Conservation (phyloP, 2,329 filamentous ascomycete species). For the Calonectria montana region DNA sequence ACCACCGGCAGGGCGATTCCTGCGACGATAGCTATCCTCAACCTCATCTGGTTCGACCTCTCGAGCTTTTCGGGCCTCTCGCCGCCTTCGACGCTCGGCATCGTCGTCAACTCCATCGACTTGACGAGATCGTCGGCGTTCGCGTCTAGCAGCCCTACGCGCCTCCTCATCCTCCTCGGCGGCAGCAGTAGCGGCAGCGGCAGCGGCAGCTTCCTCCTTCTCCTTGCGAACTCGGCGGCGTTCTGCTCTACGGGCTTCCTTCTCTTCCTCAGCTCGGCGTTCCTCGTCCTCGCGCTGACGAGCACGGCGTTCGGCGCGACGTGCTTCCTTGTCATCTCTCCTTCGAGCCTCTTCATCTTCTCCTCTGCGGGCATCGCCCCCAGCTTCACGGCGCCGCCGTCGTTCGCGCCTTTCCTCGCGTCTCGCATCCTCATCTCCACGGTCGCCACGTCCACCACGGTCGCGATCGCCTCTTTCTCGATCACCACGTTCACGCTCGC, state of each 20-base stretch:
- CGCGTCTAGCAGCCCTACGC: slow-evolving; percentile 57
- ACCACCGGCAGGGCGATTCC: slow-evolving; percentile 47
- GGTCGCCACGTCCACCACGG: slow-evolving; percentile 48
- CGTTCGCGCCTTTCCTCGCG: slow-evolving; percentile 65
- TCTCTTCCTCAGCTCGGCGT: slow-evolving; percentile 58
- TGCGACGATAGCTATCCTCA: slow-evolving; percentile 47
- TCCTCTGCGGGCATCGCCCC: slow-evolving; percentile 60
- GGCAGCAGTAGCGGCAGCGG: slow-evolving; percentile 53
- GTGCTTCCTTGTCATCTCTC: slow-evolving; percentile 59
- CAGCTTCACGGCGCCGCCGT: slow-evolving; percentile 60
- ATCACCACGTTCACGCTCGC: neutral
- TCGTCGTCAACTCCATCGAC: slow-evolving; percentile 62
- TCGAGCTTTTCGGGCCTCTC: slow-evolving; percentile 63
- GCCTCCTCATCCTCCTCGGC: slow-evolving; percentile 59
- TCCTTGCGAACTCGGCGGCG: slow-evolving; percentile 62
- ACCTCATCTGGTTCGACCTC: slow-evolving; percentile 50
- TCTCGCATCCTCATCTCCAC: slow-evolving; percentile 62
- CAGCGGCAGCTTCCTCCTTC: slow-evolving; percentile 54
- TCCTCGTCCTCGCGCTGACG: slow-evolving; percentile 44
- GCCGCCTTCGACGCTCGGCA: slow-evolving; percentile 64
- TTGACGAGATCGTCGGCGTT: slow-evolving; percentile 61
- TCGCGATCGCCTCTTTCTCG: slow-evolving; percentile 59
- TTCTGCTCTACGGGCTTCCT: slow-evolving; percentile 63
- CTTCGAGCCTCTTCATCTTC: slow-evolving; percentile 57
- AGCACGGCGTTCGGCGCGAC: slow-evolving; percentile 64